These are phyloP conservation scores for Pichia sp. DNA, from an alignment of 1,139 yeast genomes.

Conservation along the genomic window DNA sequence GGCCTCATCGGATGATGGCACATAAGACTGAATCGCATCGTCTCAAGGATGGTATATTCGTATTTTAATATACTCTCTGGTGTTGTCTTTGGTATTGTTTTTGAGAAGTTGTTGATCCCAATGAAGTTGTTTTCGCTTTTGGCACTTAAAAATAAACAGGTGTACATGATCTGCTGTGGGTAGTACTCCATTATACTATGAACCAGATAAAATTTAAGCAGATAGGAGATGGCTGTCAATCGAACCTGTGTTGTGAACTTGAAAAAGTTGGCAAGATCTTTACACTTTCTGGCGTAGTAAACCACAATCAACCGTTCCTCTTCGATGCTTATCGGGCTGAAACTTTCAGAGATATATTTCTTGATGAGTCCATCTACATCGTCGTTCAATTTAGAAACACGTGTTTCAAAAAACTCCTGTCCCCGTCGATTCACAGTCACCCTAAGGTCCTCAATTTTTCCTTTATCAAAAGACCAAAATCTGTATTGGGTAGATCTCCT, in stretches of 20 bases:
- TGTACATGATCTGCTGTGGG: conserved; percentile 76
- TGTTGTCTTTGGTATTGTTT: conserved; percentile 60
- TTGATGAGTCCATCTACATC: conserved; percentile 25
- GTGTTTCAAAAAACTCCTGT: conserved; percentile 35
- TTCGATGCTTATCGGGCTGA: conserved; percentile 35
- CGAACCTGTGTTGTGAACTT: conserved; percentile 61
- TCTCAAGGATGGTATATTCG: conserved; percentile 72
- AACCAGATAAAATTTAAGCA: conserved; percentile 72
- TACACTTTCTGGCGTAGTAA: conserved; percentile 68
- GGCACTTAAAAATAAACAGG: conserved; percentile 87
- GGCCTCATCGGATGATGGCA: conserved; percentile 90
- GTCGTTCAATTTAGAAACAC: conserved; percentile 26
- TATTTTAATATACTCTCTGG: conserved; percentile 66
- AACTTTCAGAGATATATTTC: conserved; percentile 35
- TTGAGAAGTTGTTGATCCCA: conserved; percentile 75
- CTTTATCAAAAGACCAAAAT: conserved; percentile 74
- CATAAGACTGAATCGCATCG: conserved; percentile 70
- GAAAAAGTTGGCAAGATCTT: conserved; percentile 52
- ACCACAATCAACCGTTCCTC: conserved; percentile 68
- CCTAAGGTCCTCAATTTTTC: conserved; percentile 48
- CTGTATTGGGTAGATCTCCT: conserved; percentile 81
- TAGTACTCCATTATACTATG: conserved; percentile 82
- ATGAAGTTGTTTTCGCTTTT: conserved; percentile 89
- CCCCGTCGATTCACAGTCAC: conserved; percentile 52
- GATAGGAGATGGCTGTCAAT: conserved; percentile 78